Base-by-base conservation (phyloP, 106 monocot genomes). In the Iris macrosiphon region DNA sequence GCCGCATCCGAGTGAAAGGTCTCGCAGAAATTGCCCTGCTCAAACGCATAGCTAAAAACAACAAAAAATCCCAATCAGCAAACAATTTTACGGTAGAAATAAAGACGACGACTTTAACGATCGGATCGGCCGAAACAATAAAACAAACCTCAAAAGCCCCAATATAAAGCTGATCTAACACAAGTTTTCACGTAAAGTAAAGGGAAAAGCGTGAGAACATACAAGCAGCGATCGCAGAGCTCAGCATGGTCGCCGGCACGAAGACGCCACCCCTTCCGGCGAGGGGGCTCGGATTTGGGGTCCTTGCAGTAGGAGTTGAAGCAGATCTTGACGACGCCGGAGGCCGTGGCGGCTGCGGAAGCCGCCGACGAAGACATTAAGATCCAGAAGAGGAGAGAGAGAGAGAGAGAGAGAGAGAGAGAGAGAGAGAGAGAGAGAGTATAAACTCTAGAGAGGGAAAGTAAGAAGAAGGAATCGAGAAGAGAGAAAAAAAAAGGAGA, bases 151-250 rank as follows among this genome's bases (percentile, higher is more conserved):
- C n/a, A n/a, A n/a, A n/a, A n/a, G n/a, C n/a, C n/a, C n/a, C n/a
- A n/a, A n/a, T n/a, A n/a, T n/a, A n/a, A n/a, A n/a, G n/a, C n/a
- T n/a, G n/a, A n/a, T n/a, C n/a, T 35, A 35, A 35, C 34, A 35
- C 4, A 35, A 35, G 10, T 6, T 35, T 35, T 35, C 34, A 35
- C 4, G 10, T 6, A 35, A 35, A 35, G 10, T 35, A 35, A 6
- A 1, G 14, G n/a, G 4, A 35, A 35, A 35, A n/a, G n/a, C n/a
- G n/a, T 35, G 10, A 35, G 34, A 35, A 35, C 34, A 21, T 60
- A 79, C 84, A 19, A 71, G 84, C 84, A 85, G 14, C 75, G 75
- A 9, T 72, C 79, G 34, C 84, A 85, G 64, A 85, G 84, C 14
- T 72, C 75, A 46, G 84, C 72, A 40, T 32, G 51, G 15, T 72